These are phyloP conservation scores for Rusavskia elegans DNA, from an alignment of 495 filamentous ascomycete genomes.

Conservation along the genomic window DNA sequence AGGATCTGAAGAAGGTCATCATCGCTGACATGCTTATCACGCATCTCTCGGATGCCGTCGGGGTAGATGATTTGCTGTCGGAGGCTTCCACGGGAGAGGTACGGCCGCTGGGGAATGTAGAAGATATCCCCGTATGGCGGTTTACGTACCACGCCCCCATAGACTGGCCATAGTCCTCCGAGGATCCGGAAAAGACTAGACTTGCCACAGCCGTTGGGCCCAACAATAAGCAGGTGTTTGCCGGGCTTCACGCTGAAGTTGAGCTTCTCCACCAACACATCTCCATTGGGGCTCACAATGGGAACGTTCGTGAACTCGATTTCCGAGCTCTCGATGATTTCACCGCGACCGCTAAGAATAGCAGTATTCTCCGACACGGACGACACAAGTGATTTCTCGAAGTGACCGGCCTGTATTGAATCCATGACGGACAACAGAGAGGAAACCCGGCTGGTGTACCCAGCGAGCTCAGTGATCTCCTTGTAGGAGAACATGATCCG, in stretches of 20 bases:
- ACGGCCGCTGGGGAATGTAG: constrained; percentile 94
- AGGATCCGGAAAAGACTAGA: constrained; percentile 90
- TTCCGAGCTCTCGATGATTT: constrained; percentile 56
- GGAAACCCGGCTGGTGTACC: constrained; percentile 82
- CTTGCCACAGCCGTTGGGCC: constrained; percentile 95
- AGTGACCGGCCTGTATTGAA: constrained; percentile 73
- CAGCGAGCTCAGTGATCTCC: constrained; percentile 89
- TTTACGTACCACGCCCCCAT: constrained; percentile 82
- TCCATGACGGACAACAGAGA: constrained; percentile 86
- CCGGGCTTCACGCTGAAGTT: constrained; percentile 75
- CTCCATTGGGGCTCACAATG: constrained; percentile 95
- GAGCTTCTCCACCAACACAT: constrained; percentile 67
- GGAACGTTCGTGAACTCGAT: constrained; percentile 86
- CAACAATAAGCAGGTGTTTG: constrained; percentile 86
- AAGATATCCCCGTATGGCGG: constrained; percentile 84
- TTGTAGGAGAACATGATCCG: constrained; percentile 97
- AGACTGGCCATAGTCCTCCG: constrained; percentile 96
- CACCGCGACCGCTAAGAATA: constrained; percentile 64
- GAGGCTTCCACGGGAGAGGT: constrained; percentile 73
- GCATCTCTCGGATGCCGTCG: constrained; percentile 75
- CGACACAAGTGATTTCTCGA: constrained; percentile 91
- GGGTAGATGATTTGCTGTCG: constrained; percentile 96
- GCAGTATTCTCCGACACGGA: constrained; percentile 65
- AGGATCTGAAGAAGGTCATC: constrained; percentile 64
- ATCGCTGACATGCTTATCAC: constrained; percentile 68